These are phyloP conservation scores for Pythium brachiatum DNA, from an alignment of 352 stramenopile genomes.

Conservation along the genomic window DNA sequence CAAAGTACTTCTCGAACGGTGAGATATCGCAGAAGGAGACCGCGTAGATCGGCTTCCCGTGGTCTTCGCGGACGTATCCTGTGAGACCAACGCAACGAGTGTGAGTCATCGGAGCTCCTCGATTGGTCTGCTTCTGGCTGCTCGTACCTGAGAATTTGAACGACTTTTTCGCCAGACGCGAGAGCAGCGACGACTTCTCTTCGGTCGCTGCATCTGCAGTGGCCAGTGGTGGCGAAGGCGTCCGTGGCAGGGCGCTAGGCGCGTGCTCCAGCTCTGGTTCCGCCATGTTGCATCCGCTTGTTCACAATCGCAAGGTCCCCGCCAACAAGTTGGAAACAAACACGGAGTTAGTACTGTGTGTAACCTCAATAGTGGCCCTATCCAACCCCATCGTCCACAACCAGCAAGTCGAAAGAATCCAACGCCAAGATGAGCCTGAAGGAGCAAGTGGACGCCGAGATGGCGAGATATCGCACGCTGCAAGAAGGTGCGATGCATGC, in stretches of 20 bases:
- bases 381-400: background rate
- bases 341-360: background rate
- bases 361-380: background rate
- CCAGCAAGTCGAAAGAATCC: slow-evolving; percentile 9
- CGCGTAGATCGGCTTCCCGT: slow-evolving; percentile 75
- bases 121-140: background rate
- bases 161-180: slow-evolving; percentile 54
- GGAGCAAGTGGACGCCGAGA: slow-evolving; percentile 86
- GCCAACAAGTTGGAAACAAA: too few relatives aligned
- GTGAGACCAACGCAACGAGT: slow-evolving; percentile 6
- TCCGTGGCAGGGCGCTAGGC: background rate
- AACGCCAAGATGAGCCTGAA: slow-evolving; percentile 38
- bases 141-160: slow-evolving; percentile 65
- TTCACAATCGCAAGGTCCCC: too few relatives aligned
- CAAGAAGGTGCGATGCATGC: slow-evolving; percentile 77
- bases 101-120: background rate
- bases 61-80: slow-evolving; percentile 74
- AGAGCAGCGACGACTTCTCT: slow-evolving; percentile 31
- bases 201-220: background rate
- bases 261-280: slow-evolving; percentile 1
- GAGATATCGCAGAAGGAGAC: slow-evolving; percentile 71
- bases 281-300: background rate
- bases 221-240: background rate
- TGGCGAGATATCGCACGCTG: slow-evolving; percentile 87
- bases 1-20: slow-evolving; percentile 71